phyloP scores from a whole-genome alignment of 2,329 filamentous ascomycete species.

The Lojkania enalia region DNA sequence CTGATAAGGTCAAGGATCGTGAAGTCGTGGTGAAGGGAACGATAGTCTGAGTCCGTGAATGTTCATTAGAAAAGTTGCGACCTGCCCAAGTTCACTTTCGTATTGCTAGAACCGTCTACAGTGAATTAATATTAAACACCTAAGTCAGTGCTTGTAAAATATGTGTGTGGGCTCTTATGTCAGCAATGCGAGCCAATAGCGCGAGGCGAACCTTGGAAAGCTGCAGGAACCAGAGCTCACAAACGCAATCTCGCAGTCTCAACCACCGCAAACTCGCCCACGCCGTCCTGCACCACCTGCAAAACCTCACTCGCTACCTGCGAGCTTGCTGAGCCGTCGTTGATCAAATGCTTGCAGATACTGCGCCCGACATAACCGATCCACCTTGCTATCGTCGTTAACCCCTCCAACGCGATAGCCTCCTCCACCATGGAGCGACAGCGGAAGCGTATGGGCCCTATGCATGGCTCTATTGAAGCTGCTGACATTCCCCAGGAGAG shows the following conservation, averaged over 20 bases:
- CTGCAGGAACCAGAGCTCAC: too few relatives aligned
- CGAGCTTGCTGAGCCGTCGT: slow-evolving; percentile 5
- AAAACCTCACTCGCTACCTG: slow-evolving; percentile 19
- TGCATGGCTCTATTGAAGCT: neutral
- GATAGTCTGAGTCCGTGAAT: too few relatives aligned
- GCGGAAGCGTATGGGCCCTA: slow-evolving; percentile 49
- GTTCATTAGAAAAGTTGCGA: too few relatives aligned
- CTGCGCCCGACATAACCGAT: slow-evolving; percentile 40
- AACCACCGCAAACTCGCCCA: slow-evolving; percentile 5
- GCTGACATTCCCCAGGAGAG: slow-evolving; percentile 66
- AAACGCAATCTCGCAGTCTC: neutral
- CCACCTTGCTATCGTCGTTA: slow-evolving; percentile 30
- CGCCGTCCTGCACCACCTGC: slow-evolving; percentile 16
- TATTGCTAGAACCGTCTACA: too few relatives aligned
- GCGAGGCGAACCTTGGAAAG: too few relatives aligned
- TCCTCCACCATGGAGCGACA: slow-evolving; percentile 52
- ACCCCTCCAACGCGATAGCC: slow-evolving; percentile 40
- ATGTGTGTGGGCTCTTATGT: too few relatives aligned
- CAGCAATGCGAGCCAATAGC: too few relatives aligned
- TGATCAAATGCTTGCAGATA: slow-evolving; percentile 40
- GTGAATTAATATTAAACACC: too few relatives aligned
- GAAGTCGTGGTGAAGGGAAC: too few relatives aligned
- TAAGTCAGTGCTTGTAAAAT: too few relatives aligned
- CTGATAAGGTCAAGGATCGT: too few relatives aligned
- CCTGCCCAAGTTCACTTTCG: too few relatives aligned